Percentiles rank a stretch among this genome's conserved stretches.
Conservation (phyloP, 768 basidiomycete species). For the Antrodiella citrinella region DNA sequence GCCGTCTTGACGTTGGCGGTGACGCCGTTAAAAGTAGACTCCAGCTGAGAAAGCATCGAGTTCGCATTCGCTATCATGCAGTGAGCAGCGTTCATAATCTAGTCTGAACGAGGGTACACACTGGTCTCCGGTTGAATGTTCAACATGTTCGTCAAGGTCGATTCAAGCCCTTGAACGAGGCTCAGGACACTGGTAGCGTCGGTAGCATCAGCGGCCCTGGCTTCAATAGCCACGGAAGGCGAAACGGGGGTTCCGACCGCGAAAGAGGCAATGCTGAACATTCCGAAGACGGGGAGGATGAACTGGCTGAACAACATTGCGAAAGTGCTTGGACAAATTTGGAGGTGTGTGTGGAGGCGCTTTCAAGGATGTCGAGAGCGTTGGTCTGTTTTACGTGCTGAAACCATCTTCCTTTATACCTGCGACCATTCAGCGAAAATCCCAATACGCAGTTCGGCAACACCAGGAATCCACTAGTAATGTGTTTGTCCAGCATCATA, state of each 20-base stretch:
- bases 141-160: background rate
- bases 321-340: background rate
- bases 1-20: background rate
- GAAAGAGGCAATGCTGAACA: background rate
- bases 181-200: background rate
- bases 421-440: background rate
- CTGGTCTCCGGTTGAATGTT: background rate
- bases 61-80: background rate
- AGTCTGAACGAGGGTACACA: background rate
- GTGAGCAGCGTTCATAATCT: background rate
- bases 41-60: background rate
- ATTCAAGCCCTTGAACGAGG: background rate
- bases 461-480: no score
- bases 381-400: background rate
- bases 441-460: background rate
- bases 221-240: background rate
- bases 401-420: background rate
- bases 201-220: background rate
- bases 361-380: background rate
- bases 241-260: background rate
- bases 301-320: constrained; percentile 1
- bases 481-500: background rate
- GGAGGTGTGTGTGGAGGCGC: background rate
- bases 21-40: background rate
- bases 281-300: background rate